These are phyloP conservation scores for Anaeromyces robustus DNA, from an alignment of 192 early-diverging fungal genomes.

Conservation along the genomic window DNA sequence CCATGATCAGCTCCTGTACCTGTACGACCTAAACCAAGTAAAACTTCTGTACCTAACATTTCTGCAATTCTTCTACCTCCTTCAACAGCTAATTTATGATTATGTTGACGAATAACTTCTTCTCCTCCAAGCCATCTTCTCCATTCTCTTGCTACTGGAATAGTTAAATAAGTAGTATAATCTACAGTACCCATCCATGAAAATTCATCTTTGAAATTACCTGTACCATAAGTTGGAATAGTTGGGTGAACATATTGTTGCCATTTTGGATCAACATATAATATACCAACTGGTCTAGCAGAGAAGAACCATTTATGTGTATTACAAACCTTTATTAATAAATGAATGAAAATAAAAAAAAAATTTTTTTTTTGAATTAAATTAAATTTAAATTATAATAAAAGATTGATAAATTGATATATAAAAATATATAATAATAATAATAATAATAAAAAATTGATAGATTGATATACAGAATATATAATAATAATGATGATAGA, in stretches of 20 bases:
- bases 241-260: neutral
- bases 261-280: neutral
- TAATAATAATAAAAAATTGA: too few species aligned
- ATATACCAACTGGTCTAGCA: neutral
- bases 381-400: too few species aligned
- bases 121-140: slow-evolving; percentile 40
- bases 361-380: too few species aligned
- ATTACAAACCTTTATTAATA: neutral
- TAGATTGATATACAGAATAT: too few species aligned
- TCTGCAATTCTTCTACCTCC: slow-evolving; percentile 40
- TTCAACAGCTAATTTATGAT: slow-evolving; percentile 27
- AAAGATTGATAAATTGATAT: too few species aligned
- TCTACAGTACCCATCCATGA: slow-evolving; percentile 9
- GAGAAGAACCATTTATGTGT: neutral
- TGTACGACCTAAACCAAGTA: slow-evolving; percentile 9
- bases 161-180: slow-evolving; percentile 11
- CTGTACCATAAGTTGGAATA: neutral
- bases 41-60: slow-evolving; percentile 29
- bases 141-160: slow-evolving; percentile 23
- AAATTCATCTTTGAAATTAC: neutral
- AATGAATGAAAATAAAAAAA: too few species aligned
- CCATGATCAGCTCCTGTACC: slow-evolving; percentile 18
- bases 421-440: too few species aligned
- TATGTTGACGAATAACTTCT: slow-evolving; percentile 20
- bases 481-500: too few species aligned